Conservation (phyloP, 2,329 filamentous ascomycete genomes). For the Cryphonectria parasitica region DNA sequence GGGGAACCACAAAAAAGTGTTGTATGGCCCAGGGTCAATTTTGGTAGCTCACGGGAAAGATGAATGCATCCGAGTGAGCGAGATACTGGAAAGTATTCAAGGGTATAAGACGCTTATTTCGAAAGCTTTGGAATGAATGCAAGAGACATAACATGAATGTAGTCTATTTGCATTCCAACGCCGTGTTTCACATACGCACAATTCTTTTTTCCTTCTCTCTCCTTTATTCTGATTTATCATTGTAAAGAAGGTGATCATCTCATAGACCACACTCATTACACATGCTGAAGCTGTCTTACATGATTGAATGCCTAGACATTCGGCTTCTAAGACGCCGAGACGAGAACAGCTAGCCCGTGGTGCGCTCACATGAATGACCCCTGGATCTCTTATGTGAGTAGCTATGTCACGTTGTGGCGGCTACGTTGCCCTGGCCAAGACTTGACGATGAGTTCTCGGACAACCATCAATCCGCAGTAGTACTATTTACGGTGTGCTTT, state of each 20-base stretch:
- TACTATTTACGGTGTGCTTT: not conserved
- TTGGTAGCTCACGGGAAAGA: conserved; percentile 43
- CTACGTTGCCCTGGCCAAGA: not conserved
- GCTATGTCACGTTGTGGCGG: not conserved
- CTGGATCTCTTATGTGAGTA: too few species aligned
- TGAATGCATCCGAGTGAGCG: conserved; percentile 41
- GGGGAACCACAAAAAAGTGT: conserved; percentile 40
- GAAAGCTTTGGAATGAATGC: not conserved
- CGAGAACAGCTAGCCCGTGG: not conserved
- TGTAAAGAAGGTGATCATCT: not conserved
- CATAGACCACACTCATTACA: not conserved
- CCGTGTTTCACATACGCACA: not conserved
- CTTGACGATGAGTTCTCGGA: not conserved
- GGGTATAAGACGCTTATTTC: conserved; percentile 39
- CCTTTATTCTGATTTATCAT: not conserved
- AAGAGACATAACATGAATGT: not conserved
- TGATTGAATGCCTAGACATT: not conserved
- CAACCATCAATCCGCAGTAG: not conserved
- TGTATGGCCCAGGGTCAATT: conserved; percentile 47
- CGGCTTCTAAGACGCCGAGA: not conserved
- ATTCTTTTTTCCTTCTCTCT: not conserved
- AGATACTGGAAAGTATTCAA: conserved; percentile 43
- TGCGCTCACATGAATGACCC: not conserved
- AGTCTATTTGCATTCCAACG: not conserved
- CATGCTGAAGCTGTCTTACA: not conserved